phyloP scores from a whole-genome alignment of 495 filamentous ascomycete genomes.

The Tirmania nivea region DNA sequence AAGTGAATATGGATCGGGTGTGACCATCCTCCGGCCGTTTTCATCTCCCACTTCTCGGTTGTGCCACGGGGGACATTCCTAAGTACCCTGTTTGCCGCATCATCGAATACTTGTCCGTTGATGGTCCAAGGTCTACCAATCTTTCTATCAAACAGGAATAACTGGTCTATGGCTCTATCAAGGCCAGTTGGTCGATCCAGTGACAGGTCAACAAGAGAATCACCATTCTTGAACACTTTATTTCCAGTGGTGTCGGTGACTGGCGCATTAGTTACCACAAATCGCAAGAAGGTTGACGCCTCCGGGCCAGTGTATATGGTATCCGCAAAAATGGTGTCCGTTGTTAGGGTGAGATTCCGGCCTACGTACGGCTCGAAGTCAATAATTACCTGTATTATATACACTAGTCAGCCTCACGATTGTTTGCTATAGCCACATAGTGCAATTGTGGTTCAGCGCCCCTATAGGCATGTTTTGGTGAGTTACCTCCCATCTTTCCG shows the following conservation, averaged over 20 bases:
- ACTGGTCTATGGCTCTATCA: conserved; percentile 10
- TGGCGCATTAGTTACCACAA: conserved; percentile 5
- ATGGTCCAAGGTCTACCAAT: conserved; percentile 23
- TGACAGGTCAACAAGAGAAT: neutral
- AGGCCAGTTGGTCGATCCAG: neutral
- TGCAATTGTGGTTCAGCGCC: neutral
- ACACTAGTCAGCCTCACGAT: neutral
- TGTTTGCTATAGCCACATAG: no score
- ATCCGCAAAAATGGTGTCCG: conserved; percentile 24
- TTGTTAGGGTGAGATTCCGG: conserved; percentile 30
- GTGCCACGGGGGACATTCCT: conserved; percentile 30
- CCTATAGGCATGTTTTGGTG: neutral
- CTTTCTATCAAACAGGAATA: neutral
- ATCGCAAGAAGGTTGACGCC: conserved; percentile 6
- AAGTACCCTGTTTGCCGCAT: conserved; percentile 29
- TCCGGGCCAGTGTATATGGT: conserved; percentile 22
- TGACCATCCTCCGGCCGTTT: conserved; percentile 26
- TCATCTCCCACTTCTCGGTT: conserved; percentile 31
- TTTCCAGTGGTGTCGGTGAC: conserved; percentile 15
- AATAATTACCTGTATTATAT: conserved; percentile 19
- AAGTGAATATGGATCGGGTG: conserved; percentile 37
- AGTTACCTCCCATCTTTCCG: conserved; percentile 33
- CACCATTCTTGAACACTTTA: conserved; percentile 6
- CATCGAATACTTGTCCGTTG: conserved; percentile 30
- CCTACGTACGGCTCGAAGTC: conserved; percentile 29